phyloP scores from a whole-genome alignment of 2,329 filamentous ascomycete genomes.

The Monosporascus cannonballus region DNA sequence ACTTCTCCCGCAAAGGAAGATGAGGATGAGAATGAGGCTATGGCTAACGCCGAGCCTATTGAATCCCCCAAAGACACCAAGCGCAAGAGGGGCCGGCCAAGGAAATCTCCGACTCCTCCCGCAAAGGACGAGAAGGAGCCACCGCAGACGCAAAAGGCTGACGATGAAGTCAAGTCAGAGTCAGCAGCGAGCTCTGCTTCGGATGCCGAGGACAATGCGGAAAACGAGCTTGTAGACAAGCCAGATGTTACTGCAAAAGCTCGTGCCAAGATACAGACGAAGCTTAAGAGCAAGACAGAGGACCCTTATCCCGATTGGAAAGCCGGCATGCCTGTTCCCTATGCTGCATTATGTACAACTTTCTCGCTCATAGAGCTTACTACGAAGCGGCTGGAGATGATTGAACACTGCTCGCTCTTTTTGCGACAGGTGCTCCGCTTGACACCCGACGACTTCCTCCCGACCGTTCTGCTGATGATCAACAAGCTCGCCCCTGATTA shows the following conservation, averaged over 20 bases:
- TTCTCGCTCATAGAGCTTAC: constrained; percentile 95
- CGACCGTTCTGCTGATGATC: constrained; percentile 91
- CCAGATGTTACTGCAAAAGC: constrained; percentile 68
- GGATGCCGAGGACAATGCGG: constrained; percentile 45
- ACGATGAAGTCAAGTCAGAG: constrained; percentile 39
- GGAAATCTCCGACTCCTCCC: constrained; percentile 20
- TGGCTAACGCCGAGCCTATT: constrained; percentile 23
- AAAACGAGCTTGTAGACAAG: constrained; percentile 56
- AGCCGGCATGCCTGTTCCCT: constrained; percentile 80
- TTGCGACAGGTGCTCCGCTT: constrained; percentile 89
- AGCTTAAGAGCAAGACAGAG: constrained; percentile 60
- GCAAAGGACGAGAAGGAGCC: constrained; percentile 16
- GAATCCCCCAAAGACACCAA: constrained; percentile 25
- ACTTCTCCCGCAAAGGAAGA: constrained; percentile 23
- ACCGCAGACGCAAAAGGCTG: constrained; percentile 20
- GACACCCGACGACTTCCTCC: constrained; percentile 79
- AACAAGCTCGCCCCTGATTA: constrained; percentile 98
- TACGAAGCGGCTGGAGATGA: constrained; percentile 81
- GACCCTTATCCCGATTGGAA: constrained; percentile 97
- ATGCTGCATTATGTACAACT: constrained; percentile 87
- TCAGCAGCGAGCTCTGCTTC: constrained; percentile 37
- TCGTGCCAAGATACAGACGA: constrained; percentile 73
- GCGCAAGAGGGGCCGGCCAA: constrained; percentile 21
- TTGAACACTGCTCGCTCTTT: constrained; percentile 84
- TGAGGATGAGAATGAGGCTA: constrained; percentile 38